Base-by-base conservation (phyloP, 176 grass and related monocot genomes). In the Avena atlantica region DNA sequence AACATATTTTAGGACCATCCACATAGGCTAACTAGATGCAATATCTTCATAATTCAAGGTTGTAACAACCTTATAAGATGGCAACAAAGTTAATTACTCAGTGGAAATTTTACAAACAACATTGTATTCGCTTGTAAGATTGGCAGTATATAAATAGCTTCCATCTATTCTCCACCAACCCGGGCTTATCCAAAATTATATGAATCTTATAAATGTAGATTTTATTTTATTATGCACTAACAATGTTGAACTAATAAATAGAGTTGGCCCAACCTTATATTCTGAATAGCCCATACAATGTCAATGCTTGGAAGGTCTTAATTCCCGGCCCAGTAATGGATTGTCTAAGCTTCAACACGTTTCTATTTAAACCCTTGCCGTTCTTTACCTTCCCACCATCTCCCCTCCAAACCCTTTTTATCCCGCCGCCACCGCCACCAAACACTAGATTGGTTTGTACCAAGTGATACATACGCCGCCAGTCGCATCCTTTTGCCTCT, bases 351-450 rank as follows among this genome's bases (percentile, higher is more conserved):
- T 16, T 67, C 62, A 9, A 15, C 15, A 67, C 16, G 27, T 8
- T 34, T 17, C 29, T 67, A 67, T 67, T 67, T 67, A 67, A 67
- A 67, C 27, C 64, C 27, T 9, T 29, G 2, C 36, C 27, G 13
- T 67, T 16, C 15, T 8, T 66, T 67, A 2, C 64, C 64, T 67
- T 34, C 64, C 64, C 27, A 17, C 6, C 27, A 6, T 8, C 64
- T 67, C 52, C 34, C 64, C 27, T 67, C 27, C 64, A 67, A 67
- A 67, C 64, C 64, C 64, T 67, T 24, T 12, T 67, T 67, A 67
- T 67, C 27, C 13, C 27, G 64, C 64, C 64, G 63, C 60, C 45
- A 48, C 45, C 60, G 23, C 27, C 25, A 13, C 25, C 24, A 65
- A 65, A 66, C 27, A 66, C 12, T 29, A 66, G 25, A 66, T 66